A percentile compares a stretch with the other conserved stretches of the same genome.
These are phyloP conservation scores for Penicillium ucsense DNA, from an alignment of 495 filamentous ascomycete genomes.

Conservation along the genomic window DNA sequence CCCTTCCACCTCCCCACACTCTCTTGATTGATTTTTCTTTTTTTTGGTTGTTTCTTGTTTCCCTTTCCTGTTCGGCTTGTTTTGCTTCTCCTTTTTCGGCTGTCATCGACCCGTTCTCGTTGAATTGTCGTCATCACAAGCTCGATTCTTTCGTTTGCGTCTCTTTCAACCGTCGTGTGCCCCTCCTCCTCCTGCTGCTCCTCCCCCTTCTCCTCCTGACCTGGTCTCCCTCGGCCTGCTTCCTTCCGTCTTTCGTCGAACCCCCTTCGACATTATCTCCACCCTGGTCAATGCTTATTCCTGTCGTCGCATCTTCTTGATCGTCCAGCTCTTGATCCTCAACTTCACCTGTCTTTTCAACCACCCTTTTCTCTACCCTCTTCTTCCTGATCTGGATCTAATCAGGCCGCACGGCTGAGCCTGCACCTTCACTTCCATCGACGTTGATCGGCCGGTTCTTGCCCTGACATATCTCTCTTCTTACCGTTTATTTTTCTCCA, in stretches of 20 bases:
- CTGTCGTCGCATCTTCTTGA: conserved; percentile 15
- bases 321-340: neutral
- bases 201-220: neutral
- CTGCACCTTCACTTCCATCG: conserved; percentile 15
- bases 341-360: neutral
- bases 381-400: conserved; percentile 20
- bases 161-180: no score
- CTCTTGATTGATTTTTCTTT: no score
- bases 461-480: neutral
- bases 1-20: no score
- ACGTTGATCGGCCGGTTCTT: conserved; percentile 11
- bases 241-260: conserved; percentile 10
- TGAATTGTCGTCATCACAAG: no score
- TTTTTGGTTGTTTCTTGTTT: no score
- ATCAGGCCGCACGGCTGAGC: conserved; percentile 21
- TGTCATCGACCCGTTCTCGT: no score
- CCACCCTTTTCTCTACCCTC: conserved; percentile 5
- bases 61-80: no score
- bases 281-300: conserved; percentile 3
- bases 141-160: neutral
- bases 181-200: no score
- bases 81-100: no score
- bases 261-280: neutral
- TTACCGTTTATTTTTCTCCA: conserved; percentile 6
- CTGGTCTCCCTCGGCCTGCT: conserved; percentile 14